Conservation (phyloP, 257 asterid species). For the Rhazya stricta region DNA sequence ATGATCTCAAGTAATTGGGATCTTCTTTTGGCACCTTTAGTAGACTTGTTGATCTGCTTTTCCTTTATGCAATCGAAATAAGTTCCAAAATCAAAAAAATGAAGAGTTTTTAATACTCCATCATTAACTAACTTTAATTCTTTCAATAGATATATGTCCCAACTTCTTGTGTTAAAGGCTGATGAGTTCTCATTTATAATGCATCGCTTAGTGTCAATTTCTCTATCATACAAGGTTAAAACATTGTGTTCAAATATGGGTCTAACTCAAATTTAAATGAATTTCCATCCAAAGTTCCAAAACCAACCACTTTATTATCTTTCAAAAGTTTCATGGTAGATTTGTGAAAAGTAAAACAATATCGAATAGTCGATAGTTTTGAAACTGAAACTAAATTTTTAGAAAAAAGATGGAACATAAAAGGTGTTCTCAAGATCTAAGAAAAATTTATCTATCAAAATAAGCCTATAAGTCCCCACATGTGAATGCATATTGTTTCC, state of each 20-base stretch:
- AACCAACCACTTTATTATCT: too few relatives aligned
- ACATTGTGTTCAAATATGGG: too few relatives aligned
- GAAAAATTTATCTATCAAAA: background rate
- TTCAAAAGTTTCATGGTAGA: background rate
- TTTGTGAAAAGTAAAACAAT: background rate
- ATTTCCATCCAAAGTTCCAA: too few relatives aligned
- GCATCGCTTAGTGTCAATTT: too few relatives aligned
- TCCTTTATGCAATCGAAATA: background rate
- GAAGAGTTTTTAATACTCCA: too few relatives aligned
- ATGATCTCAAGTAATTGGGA: too few relatives aligned
- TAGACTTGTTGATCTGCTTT: background rate
- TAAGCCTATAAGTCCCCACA: background rate
- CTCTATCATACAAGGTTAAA: too few relatives aligned
- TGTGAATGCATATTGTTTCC: background rate
- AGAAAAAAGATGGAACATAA: too few relatives aligned
- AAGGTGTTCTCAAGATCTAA: too few relatives aligned
- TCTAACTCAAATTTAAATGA: too few relatives aligned
- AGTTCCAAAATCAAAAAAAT: background rate
- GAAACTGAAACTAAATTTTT: conserved; percentile 6
- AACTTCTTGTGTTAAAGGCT: background rate
- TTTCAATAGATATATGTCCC: background rate
- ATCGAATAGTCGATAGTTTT: background rate
- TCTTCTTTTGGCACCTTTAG: too few relatives aligned
- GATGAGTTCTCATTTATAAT: background rate
- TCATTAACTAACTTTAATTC: background rate